Conservation (phyloP, 345 rosid species). For the Trapa incisa region DNA sequence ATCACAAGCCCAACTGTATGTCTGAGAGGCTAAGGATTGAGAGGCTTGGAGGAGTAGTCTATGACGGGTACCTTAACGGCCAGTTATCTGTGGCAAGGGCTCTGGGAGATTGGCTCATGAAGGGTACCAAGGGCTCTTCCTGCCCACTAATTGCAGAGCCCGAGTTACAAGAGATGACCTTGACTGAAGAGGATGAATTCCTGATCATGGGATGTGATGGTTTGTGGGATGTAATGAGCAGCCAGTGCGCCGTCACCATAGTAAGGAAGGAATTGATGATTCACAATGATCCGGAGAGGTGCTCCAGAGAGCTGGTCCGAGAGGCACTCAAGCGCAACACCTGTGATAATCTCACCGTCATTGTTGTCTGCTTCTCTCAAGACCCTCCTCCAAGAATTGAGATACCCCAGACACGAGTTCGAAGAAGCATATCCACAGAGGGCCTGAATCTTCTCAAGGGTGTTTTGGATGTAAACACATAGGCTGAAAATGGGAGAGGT, state of each 20-base stretch:
- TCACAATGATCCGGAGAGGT: slow-evolving; percentile 92
- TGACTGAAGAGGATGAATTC: slow-evolving; percentile 90
- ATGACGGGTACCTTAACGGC: slow-evolving; percentile 94
- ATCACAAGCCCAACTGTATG: slow-evolving; percentile 79
- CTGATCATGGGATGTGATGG: slow-evolving; percentile 95
- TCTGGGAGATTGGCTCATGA: slow-evolving; percentile 98
- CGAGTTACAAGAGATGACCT: slow-evolving; percentile 53
- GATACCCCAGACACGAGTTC: slow-evolving; percentile 47
- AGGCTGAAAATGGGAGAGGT: slow-evolving; percentile 6
- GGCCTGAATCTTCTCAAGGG: slow-evolving; percentile 80
- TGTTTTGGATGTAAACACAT: slow-evolving; percentile 49
- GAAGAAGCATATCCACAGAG: slow-evolving; percentile 80
- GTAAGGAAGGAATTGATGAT: slow-evolving; percentile 77
- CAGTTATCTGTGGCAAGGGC: slow-evolving; percentile 96
- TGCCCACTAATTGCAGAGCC: slow-evolving; percentile 87
- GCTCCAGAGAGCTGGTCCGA: slow-evolving; percentile 79
- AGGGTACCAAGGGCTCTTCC: slow-evolving; percentile 77
- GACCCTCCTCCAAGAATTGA: slow-evolving; percentile 88
- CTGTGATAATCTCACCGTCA: slow-evolving; percentile 75
- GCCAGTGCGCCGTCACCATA: slow-evolving; percentile 87
- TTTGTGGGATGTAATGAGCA: slow-evolving; percentile 97
- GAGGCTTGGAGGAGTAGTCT: slow-evolving; percentile 77
- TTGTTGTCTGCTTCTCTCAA: slow-evolving; percentile 62
- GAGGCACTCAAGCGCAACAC: slow-evolving; percentile 74
- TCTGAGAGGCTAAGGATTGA: slow-evolving; percentile 76